phyloP scores from a whole-genome alignment of 2,329 filamentous ascomycete species.

The Trichoderma brevicompactum region DNA sequence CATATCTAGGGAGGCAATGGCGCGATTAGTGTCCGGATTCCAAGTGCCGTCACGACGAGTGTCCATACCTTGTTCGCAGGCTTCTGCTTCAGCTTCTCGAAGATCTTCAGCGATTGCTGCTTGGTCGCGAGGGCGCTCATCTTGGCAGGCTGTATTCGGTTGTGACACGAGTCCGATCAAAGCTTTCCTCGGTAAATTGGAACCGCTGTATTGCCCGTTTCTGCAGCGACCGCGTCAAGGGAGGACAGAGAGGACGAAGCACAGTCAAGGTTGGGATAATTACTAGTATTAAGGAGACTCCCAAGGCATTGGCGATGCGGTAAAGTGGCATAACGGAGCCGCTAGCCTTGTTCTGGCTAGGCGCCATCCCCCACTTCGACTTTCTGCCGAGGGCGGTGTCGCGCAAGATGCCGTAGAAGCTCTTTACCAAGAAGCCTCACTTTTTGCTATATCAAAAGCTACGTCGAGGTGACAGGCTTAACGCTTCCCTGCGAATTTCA shows the following conservation, averaged over 20 bases:
- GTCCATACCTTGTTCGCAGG: constrained; percentile 83
- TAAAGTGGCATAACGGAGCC: constrained; percentile 50
- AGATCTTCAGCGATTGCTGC: constrained; percentile 94
- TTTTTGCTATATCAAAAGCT: background rate
- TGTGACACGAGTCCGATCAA: background rate
- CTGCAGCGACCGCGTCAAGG: constrained; percentile 22
- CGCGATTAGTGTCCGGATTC: background rate
- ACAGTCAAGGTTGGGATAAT: constrained; percentile 29
- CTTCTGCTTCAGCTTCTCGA: constrained; percentile 95
- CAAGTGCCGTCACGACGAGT: background rate
- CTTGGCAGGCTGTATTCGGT: constrained; percentile 42
- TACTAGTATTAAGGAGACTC: constrained; percentile 47
- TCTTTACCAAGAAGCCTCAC: constrained; percentile 12
- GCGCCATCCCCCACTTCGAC: constrained; percentile 36
- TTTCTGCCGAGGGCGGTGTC: constrained; percentile 48
- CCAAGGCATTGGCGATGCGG: constrained; percentile 37
- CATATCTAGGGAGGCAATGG: constrained; percentile 67
- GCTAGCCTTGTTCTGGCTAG: constrained; percentile 43
- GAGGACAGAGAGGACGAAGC: background rate
- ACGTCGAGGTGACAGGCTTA: constrained; percentile 9
- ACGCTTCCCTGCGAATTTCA: background rate
- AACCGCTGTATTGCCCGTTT: constrained; percentile 1
- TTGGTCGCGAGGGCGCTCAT: constrained; percentile 80
- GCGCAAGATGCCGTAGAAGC: constrained; percentile 20
- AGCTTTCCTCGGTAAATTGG: background rate